Evolutionary conservation across 2,329 filamentous ascomycete genomes (phyloP).

Genomic region (Stachybotrys elegans): DNA sequence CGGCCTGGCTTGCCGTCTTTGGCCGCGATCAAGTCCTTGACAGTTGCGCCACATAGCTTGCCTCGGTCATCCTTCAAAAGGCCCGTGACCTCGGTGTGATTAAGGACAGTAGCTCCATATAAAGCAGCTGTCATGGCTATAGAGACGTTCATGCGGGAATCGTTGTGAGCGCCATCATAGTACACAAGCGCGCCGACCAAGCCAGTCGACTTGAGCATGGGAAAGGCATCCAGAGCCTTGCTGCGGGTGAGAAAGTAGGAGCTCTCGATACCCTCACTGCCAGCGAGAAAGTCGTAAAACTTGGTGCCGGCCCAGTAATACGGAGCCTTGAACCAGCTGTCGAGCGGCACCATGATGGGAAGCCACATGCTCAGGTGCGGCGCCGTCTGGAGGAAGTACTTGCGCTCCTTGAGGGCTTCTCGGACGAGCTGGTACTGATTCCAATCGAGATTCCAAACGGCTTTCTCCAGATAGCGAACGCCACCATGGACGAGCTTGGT

Average conservation of each 20-base stretch:
- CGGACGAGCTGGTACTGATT: conserved; percentile 66
- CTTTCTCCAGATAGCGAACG: conserved; percentile 70
- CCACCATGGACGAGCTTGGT: conserved; percentile 76
- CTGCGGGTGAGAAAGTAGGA: conserved; percentile 85
- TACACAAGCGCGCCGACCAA: conserved; percentile 81
- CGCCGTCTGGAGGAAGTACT: conserved; percentile 70
- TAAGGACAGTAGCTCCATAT: conserved; percentile 77
- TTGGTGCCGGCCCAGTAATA: conserved; percentile 78
- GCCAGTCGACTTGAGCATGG: conserved; percentile 78
- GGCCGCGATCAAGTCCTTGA: conserved; percentile 65
- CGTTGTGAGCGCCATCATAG: conserved; percentile 89
- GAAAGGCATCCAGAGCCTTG: conserved; percentile 81
- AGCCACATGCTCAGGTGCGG: conserved; percentile 70
- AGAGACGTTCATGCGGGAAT: conserved; percentile 88
- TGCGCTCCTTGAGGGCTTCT: conserved; percentile 68
- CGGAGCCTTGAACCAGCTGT: conserved; percentile 72
- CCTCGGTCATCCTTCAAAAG: conserved; percentile 71
- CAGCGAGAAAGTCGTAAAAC: conserved; percentile 79
- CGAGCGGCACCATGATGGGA: conserved; percentile 70
- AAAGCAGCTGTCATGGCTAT: conserved; percentile 84
- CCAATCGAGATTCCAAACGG: conserved; percentile 71
- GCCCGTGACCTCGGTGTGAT: conserved; percentile 75
- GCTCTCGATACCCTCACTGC: conserved; percentile 80
- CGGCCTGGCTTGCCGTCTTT: conserved; percentile 53
- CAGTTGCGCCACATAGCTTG: conserved; percentile 65